These are phyloP conservation scores for Coprinellus micaceus DNA, from an alignment of 768 basidiomycete genomes.

Conservation along the genomic window DNA sequence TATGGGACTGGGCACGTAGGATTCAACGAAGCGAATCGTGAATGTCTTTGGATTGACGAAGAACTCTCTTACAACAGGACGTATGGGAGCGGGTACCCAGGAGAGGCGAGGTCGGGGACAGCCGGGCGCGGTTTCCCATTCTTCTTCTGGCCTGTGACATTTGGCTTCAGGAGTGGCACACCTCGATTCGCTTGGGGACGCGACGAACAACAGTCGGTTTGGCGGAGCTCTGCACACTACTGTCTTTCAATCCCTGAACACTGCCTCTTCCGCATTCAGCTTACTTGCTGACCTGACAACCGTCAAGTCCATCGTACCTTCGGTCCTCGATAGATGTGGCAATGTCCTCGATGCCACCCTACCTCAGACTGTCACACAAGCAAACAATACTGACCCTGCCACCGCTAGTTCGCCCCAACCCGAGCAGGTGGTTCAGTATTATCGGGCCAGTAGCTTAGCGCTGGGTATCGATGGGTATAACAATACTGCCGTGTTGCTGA, in stretches of 20 bases:
- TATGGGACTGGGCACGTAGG: too few species aligned
- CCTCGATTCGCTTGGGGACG: too few species aligned
- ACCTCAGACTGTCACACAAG: too few species aligned
- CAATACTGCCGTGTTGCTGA: slow-evolving; percentile 53
- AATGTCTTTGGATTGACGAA: too few species aligned
- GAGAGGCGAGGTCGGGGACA: too few species aligned
- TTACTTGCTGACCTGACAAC: background rate
- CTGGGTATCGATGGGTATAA: slow-evolving; percentile 66
- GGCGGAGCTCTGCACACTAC: background rate
- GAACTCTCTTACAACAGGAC: too few species aligned
- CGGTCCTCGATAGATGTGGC: background rate
- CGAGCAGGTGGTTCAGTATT: slow-evolving; percentile 52
- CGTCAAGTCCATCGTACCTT: background rate
- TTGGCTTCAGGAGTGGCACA: too few species aligned
- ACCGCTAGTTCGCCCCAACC: background rate
- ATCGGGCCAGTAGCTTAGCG: slow-evolving; percentile 60
- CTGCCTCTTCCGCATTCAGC: too few species aligned
- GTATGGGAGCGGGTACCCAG: too few species aligned
- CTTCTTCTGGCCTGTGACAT: slow-evolving; percentile 55
- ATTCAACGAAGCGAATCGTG: too few species aligned
- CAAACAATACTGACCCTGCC: too few species aligned
- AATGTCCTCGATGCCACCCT: too few species aligned
- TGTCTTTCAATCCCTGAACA: background rate
- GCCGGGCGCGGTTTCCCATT: slow-evolving; percentile 67
- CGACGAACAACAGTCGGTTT: background rate